Evolutionary conservation across 306 rosid genomes (phyloP).

Genomic region (Canavalia gladiata): DNA sequence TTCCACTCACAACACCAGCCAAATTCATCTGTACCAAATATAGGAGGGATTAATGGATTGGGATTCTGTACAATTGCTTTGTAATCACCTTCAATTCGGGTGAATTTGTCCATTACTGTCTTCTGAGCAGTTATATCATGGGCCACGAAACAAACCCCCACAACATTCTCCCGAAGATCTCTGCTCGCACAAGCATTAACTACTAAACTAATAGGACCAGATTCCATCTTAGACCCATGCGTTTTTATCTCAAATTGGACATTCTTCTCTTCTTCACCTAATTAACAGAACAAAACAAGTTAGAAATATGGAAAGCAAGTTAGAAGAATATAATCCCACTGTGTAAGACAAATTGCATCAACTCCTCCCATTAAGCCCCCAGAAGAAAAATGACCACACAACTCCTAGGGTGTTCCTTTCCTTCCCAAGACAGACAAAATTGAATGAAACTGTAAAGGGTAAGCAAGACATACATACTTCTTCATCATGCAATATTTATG

Average conservation of each 20-base stretch:
- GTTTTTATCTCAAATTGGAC: conserved; percentile 93
- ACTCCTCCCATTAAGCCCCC: conserved; percentile 19
- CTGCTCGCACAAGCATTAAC: conserved; percentile 96
- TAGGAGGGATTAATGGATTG: conserved; percentile 92
- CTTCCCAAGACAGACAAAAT: conserved; percentile 20
- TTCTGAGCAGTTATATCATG: conserved; percentile 97
- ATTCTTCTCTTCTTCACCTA: conserved; percentile 93
- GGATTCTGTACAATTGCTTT: conserved; percentile 95
- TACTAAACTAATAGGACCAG: conserved; percentile 81
- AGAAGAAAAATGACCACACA: conserved; percentile 9
- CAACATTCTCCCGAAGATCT: conserved; percentile 81
- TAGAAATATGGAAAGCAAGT: neutral
- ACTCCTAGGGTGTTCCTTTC: conserved; percentile 38
- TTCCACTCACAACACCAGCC: conserved; percentile 99
- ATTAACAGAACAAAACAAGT: conserved; percentile 45
- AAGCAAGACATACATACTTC: conserved; percentile 14
- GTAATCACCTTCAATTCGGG: conserved; percentile 96
- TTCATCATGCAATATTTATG: conserved; percentile 24
- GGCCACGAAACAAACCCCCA: conserved; percentile 96
- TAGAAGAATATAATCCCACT: conserved; percentile 4
- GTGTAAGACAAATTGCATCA: conserved; percentile 15
- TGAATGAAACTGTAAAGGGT: conserved; percentile 13
- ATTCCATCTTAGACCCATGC: conserved; percentile 67
- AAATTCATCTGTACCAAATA: conserved; percentile 92
- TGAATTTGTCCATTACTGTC: conserved; percentile 95